A percentile compares a stretch with the other conserved stretches of the same genome.
phyloP scores from a whole-genome alignment of 306 rosid genomes.

The Echinosophora koreensis region DNA sequence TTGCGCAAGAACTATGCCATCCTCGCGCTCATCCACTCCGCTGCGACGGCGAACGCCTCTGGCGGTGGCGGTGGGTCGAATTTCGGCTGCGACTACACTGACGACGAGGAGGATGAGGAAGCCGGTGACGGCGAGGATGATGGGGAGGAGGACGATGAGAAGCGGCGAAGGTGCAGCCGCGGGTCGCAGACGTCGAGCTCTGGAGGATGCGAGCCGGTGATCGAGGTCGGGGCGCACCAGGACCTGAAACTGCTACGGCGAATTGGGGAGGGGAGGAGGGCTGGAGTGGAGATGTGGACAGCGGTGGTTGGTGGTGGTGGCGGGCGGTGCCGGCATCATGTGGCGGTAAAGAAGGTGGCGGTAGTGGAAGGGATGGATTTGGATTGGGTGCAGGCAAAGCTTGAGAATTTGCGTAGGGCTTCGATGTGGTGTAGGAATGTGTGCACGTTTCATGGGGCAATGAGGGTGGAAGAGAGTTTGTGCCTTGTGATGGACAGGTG shows the following conservation, averaged over 20 bases:
- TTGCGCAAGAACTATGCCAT: constrained; percentile 91
- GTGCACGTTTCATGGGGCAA: constrained; percentile 91
- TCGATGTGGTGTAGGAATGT: constrained; percentile 99
- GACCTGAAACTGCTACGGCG: constrained; percentile 75
- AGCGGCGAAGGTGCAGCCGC: constrained; percentile 63
- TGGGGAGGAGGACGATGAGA: constrained; percentile 52
- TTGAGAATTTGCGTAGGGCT: constrained; percentile 84
- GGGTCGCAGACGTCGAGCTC: constrained; percentile 74
- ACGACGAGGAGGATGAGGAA: constrained; percentile 70
- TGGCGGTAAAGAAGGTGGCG: constrained; percentile 84
- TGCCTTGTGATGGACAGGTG: constrained; percentile 91
- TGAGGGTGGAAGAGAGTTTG: constrained; percentile 76
- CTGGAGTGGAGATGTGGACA: constrained; percentile 89
- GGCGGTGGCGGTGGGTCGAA: constrained; percentile 12
- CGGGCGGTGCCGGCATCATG: constrained; percentile 75
- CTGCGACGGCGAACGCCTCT: constrained; percentile 15
- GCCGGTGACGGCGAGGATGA: constrained; percentile 47
- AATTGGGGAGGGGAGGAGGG: constrained; percentile 82
- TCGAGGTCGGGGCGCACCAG: constrained; percentile 83
- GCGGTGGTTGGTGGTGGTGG: constrained; percentile 66
- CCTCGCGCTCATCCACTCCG: constrained; percentile 77
- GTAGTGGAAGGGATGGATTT: constrained; percentile 71
- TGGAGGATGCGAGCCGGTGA: constrained; percentile 88
- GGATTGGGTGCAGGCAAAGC: constrained; percentile 85
- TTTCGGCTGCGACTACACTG: constrained; percentile 72